A percentile compares a stretch with the other conserved stretches of the same genome.
Conservation (phyloP, 192 early-diverging fungal genomes). For the Linnemannia zychae region DNA sequence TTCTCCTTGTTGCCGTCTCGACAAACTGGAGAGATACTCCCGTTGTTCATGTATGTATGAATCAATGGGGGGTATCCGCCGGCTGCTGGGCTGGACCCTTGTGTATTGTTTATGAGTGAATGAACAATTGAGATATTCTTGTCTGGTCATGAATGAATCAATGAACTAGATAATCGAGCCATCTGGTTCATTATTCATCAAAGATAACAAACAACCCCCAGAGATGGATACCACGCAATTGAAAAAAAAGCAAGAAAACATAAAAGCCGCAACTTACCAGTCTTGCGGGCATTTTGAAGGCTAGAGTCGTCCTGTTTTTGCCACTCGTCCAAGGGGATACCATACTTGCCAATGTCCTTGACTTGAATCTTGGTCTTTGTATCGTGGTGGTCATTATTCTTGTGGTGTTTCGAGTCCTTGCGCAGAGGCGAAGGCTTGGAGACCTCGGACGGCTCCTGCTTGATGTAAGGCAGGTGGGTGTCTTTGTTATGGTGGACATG, state of each 20-base stretch:
- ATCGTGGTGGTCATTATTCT: slow-evolving; percentile 14
- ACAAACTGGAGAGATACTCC: background rate
- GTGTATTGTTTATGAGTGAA: too few relatives aligned
- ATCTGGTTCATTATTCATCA: background rate
- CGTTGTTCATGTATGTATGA: too few relatives aligned
- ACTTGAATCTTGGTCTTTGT: slow-evolving; percentile 34
- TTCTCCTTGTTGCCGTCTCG: background rate
- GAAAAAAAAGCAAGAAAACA: background rate
- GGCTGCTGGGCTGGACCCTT: too few relatives aligned
- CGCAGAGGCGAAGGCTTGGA: slow-evolving; percentile 41
- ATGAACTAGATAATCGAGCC: too few relatives aligned
- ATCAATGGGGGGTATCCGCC: too few relatives aligned
- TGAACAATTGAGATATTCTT: too few relatives aligned
- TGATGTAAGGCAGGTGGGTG: slow-evolving; percentile 9
- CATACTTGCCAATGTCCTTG: slow-evolving; percentile 57
- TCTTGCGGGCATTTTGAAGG: slow-evolving; percentile 3
- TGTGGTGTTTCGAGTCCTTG: slow-evolving; percentile 41
- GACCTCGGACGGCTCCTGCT: slow-evolving; percentile 40
- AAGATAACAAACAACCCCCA: background rate
- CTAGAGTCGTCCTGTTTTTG: slow-evolving; percentile 35
- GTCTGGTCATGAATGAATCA: too few relatives aligned
- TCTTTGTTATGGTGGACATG: slow-evolving; percentile 17
- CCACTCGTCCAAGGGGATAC: slow-evolving; percentile 54
- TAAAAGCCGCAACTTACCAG: slow-evolving; percentile 18
- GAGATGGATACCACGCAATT: too few relatives aligned